Percentiles rank a stretch among this genome's conserved stretches.
Evolutionary conservation across 805 yeast genomes (phyloP).

Genomic region (Spathaspora arborariae): DNA sequence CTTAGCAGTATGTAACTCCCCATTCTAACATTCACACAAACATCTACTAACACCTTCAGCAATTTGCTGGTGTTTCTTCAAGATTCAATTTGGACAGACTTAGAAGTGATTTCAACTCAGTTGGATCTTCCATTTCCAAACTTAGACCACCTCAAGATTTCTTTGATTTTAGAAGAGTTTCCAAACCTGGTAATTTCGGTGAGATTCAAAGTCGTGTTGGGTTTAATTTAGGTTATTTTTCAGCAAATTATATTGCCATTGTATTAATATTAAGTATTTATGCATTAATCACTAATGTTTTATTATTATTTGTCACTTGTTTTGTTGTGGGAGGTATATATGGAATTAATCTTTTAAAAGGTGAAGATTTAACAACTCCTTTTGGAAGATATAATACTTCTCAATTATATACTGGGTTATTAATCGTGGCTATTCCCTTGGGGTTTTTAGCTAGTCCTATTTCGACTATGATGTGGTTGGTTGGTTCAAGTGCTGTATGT

Average conservation of each 20-base stretch:
- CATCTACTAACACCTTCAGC: conserved; percentile 11
- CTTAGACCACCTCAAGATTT: conserved; percentile 91
- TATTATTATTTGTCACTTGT: conserved; percentile 75
- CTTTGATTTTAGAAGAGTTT: conserved; percentile 82
- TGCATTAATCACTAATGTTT: conserved; percentile 80
- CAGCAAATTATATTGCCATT: conserved; percentile 78
- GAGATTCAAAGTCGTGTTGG: conserved; percentile 87
- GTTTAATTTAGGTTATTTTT: conserved; percentile 82
- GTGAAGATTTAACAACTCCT: conserved; percentile 77
- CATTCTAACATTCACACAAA: neutral
- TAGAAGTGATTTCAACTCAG: conserved; percentile 44
- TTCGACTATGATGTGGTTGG: conserved; percentile 85
- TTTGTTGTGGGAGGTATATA: conserved; percentile 71
- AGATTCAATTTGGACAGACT: conserved; percentile 42
- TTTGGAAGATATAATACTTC: conserved; percentile 69
- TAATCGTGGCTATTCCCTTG: conserved; percentile 73
- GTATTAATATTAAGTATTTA: conserved; percentile 72
- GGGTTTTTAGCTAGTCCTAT: conserved; percentile 88
- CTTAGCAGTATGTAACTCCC: conserved; percentile 8
- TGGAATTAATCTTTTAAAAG: conserved; percentile 76
- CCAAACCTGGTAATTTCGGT: conserved; percentile 85
- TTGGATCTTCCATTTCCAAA: conserved; percentile 65
- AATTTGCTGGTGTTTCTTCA: conserved; percentile 22
- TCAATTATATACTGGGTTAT: conserved; percentile 79
- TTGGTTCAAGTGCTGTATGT: conserved; percentile 76